Conservation (phyloP, 2,329 filamentous ascomycete species). For the Penicillium freii region DNA sequence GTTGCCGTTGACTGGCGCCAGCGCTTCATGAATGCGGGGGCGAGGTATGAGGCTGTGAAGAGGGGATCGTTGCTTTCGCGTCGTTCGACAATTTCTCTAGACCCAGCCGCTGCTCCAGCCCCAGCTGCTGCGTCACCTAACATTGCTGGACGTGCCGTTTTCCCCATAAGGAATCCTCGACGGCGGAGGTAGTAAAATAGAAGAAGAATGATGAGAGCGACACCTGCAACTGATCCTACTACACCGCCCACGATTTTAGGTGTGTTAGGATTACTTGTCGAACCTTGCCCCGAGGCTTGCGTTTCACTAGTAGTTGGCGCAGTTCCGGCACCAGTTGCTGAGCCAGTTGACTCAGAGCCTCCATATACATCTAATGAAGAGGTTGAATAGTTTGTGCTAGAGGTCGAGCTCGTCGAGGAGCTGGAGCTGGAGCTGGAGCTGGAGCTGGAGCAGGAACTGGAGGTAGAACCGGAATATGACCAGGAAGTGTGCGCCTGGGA, state of each 20-base stretch:
- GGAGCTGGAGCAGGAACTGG: neutral
- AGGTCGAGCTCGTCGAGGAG: neutral
- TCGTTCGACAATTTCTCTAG: constrained; percentile 36
- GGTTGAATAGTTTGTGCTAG: neutral
- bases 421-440: constrained; percentile 3
- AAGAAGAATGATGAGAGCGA: constrained; percentile 49
- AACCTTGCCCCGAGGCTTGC: constrained; percentile 13
- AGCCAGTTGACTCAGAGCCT: constrained; percentile 8
- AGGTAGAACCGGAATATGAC: neutral
- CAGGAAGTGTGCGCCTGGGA: neutral
- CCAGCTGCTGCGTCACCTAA: constrained; percentile 20
- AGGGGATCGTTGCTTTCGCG: constrained; percentile 41
- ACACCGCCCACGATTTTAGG: constrained; percentile 60
- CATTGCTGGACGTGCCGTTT: constrained; percentile 25
- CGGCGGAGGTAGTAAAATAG: constrained; percentile 44
- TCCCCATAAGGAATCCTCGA: constrained; percentile 46
- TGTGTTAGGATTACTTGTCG: constrained; percentile 38
- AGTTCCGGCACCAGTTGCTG: constrained; percentile 6
- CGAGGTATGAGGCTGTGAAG: constrained; percentile 39
- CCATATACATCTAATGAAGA: constrained; percentile 1
- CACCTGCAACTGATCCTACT: constrained; percentile 61
- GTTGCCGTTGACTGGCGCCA: constrained; percentile 41
- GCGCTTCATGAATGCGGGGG: constrained; percentile 41
- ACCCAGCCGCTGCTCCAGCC: constrained; percentile 10
- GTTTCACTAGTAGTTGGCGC: constrained; percentile 13